Conservation (phyloP, 2,329 filamentous ascomycete genomes). For the Sporothrix brasiliensis region DNA sequence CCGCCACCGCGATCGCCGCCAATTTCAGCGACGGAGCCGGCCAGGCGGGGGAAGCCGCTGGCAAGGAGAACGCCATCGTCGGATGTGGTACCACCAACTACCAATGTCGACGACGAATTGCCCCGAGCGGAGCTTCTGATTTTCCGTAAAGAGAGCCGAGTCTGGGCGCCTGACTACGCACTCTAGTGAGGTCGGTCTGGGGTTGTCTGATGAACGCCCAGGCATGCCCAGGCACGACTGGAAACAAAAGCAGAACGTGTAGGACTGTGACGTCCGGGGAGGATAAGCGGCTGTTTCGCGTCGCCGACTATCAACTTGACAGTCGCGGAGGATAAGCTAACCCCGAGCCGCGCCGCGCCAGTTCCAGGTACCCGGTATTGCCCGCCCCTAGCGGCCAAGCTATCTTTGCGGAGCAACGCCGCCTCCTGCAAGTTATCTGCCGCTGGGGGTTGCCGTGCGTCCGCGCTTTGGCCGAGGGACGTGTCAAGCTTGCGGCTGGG, state of each 20-base stretch:
- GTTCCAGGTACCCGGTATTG: background rate
- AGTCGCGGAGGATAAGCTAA: conserved; percentile 13
- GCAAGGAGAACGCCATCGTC: conserved; percentile 64
- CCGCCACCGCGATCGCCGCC: conserved; percentile 46
- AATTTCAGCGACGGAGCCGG: conserved; percentile 63
- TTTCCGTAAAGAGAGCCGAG: background rate
- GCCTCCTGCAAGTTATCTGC: conserved; percentile 24
- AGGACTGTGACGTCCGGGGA: background rate
- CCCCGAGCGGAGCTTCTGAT: conserved; percentile 14
- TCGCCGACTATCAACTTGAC: conserved; percentile 4
- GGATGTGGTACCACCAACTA: conserved; percentile 66
- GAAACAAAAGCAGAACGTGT: background rate
- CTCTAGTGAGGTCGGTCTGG: background rate
- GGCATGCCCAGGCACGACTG: background rate
- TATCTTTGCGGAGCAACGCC: conserved; percentile 27
- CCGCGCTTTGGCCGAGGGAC: conserved; percentile 12
- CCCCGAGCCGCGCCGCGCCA: too few relatives aligned
- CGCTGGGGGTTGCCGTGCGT: conserved; percentile 18
- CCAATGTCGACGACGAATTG: conserved; percentile 65
- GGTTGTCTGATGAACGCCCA: background rate
- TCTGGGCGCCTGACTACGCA: conserved; percentile 4
- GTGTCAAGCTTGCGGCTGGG: conserved; percentile 6
- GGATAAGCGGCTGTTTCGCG: background rate
- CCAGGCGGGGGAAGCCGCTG: conserved; percentile 65
- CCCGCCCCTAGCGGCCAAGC: conserved; percentile 24